Percentiles rank a stretch among this genome's conserved stretches.
Evolutionary conservation across 2,329 filamentous ascomycete genomes (phyloP).

Genomic region (Helicocarpus griseus): DNA sequence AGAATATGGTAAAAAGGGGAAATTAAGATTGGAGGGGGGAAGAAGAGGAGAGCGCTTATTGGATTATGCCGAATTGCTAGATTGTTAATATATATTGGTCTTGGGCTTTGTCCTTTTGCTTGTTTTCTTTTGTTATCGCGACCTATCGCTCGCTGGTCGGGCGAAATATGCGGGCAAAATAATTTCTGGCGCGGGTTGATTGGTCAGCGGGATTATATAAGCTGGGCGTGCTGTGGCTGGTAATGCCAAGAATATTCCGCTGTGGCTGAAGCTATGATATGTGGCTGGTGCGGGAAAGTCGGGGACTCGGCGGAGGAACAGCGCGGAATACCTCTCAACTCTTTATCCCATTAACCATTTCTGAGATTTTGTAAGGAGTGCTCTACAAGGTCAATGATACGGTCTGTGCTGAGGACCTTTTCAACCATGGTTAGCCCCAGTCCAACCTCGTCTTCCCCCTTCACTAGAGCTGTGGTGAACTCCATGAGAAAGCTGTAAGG

Average conservation of each 20-base stretch:
- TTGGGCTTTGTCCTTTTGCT: too few species aligned
- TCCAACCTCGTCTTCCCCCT: constrained; percentile 42
- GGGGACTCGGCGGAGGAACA: too few species aligned
- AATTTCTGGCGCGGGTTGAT: too few species aligned
- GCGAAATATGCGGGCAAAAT: neutral
- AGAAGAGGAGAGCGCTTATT: too few species aligned
- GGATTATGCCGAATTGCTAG: neutral
- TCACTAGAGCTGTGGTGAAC: constrained; percentile 59
- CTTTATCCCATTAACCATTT: neutral
- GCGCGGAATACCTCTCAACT: neutral
- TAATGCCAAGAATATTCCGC: too few species aligned
- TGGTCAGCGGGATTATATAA: too few species aligned
- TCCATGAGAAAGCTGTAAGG: constrained; percentile 72
- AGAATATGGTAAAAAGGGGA: neutral
- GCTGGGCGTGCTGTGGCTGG: neutral
- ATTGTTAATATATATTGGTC: neutral
- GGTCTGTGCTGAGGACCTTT: constrained; percentile 5
- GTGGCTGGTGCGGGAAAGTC: too few species aligned
- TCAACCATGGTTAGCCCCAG: constrained; percentile 10
- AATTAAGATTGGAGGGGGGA: too few species aligned
- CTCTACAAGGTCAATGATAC: constrained; percentile 8
- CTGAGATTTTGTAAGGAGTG: neutral
- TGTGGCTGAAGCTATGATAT: constrained; percentile 4
- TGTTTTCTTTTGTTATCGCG: too few species aligned
- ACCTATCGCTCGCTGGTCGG: too few species aligned